Conservation (phyloP, 176 grass and related monocot species). For the Microstegium vimineum region DNA sequence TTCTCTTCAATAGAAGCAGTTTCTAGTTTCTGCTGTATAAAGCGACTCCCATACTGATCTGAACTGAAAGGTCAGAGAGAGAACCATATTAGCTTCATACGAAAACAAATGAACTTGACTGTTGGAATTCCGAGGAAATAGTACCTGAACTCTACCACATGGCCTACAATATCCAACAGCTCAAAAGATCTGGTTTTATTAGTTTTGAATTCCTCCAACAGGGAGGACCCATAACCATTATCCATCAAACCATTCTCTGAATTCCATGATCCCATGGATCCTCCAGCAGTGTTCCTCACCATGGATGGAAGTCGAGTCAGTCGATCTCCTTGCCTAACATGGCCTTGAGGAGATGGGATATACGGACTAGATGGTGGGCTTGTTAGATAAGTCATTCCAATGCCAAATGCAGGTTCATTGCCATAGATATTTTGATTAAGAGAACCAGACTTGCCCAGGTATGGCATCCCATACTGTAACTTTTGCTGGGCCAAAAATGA, state of each 20-base stretch:
- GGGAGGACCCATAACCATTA: conserved; percentile 63
- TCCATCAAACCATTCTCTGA: conserved; percentile 54
- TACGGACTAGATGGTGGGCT: conserved; percentile 49
- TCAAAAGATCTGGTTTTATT: conserved; percentile 91
- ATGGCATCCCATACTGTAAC: conserved; percentile 65
- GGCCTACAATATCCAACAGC: conserved; percentile 74
- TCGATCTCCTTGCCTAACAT: conserved; percentile 68
- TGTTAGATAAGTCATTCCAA: conserved; percentile 61
- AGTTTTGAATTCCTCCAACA: conserved; percentile 97
- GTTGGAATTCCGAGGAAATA: conserved; percentile 23
- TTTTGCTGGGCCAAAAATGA: conserved; percentile 80
- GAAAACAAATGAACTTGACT: background rate
- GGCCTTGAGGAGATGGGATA: conserved; percentile 52
- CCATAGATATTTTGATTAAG: conserved; percentile 67
- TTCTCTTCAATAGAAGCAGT: conserved; percentile 87
- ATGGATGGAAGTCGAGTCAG: conserved; percentile 39
- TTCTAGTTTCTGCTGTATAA: conserved; percentile 99
- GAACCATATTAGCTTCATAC: conserved; percentile 14
- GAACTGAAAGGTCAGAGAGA: conserved; percentile 40
- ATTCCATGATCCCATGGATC: conserved; percentile 55
- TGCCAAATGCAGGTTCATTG: conserved; percentile 47
- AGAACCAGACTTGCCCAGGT: conserved; percentile 58
- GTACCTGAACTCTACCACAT: conserved; percentile 98
- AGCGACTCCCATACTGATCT: conserved; percentile 95
- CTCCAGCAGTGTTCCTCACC: conserved; percentile 35